Conservation (phyloP, 2,329 filamentous ascomycete species). For the Fusarium ramigenum region DNA sequence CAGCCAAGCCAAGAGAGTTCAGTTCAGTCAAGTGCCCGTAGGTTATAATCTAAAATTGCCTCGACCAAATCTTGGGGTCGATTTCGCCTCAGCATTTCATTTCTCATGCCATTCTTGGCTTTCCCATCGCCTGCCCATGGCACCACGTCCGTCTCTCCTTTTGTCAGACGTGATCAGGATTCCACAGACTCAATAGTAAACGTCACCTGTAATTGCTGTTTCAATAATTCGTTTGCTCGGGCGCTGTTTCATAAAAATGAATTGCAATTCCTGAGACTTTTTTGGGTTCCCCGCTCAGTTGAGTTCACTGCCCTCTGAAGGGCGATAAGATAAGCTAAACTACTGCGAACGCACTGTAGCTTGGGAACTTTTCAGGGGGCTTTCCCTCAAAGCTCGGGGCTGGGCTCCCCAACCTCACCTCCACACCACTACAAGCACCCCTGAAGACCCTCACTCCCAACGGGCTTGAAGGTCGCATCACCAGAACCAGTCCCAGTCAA, state of each 20-base stretch:
- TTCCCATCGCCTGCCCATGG: constrained; percentile 4
- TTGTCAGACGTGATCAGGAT: constrained; percentile 6
- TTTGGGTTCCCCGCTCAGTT: neutral
- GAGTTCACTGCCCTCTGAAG: constrained; percentile 10
- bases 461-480: constrained; percentile 23
- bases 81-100: constrained; percentile 10
- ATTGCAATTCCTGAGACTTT: constrained; percentile 21
- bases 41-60: neutral
- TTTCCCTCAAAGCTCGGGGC: constrained; percentile 10
- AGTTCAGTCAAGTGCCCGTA: neutral
- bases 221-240: constrained; percentile 26
- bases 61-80: constrained; percentile 4
- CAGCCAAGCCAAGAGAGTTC: constrained; percentile 1
- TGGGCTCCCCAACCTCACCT: constrained; percentile 32
- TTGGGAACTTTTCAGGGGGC: constrained; percentile 22
- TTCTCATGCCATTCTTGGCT: constrained; percentile 26
- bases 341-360: constrained; percentile 22
- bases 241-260: constrained; percentile 37
- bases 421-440: constrained; percentile 32
- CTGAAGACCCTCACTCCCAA: constrained; percentile 19
- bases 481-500: constrained; percentile 2
- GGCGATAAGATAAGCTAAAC: constrained; percentile 34
- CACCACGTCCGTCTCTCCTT: constrained; percentile 14
- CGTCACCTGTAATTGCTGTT: constrained; percentile 17
- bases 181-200: neutral